A percentile compares a stretch with the other conserved stretches of the same genome.
These are phyloP conservation scores for Cercospora canescens DNA, from an alignment of 2,329 filamentous ascomycete genomes.

Conservation along the genomic window DNA sequence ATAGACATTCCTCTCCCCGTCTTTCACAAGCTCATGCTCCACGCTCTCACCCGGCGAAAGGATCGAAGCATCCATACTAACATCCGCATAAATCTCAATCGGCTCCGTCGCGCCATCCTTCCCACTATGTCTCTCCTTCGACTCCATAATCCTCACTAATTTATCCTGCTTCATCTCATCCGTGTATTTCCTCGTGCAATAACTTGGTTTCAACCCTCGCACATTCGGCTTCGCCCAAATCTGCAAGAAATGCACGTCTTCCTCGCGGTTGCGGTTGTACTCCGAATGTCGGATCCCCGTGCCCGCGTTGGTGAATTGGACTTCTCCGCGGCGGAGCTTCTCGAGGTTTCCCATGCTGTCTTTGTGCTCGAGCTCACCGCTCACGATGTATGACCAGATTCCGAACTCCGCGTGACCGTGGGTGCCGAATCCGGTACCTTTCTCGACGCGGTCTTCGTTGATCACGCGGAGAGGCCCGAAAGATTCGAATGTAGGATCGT, in stretches of 20 bases:
- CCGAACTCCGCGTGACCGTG: slow-evolving; percentile 85
- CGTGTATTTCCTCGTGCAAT: slow-evolving; percentile 71
- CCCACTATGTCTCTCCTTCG: slow-evolving; percentile 63
- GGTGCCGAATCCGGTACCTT: slow-evolving; percentile 76
- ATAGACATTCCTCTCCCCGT: slow-evolving; percentile 70
- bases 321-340: slow-evolving; percentile 77
- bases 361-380: slow-evolving; percentile 81
- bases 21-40: slow-evolving; percentile 69
- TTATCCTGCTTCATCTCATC: slow-evolving; percentile 71
- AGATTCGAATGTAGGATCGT: slow-evolving; percentile 64
- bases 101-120: slow-evolving; percentile 67
- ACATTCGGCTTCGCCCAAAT: slow-evolving; percentile 86
- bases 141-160: slow-evolving; percentile 76
- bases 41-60: slow-evolving; percentile 66
- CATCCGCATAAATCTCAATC: slow-evolving; percentile 81
- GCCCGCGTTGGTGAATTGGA: slow-evolving; percentile 89
- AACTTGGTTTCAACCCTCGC: slow-evolving; percentile 68
- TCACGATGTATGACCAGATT: slow-evolving; percentile 87
- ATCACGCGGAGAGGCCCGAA: slow-evolving; percentile 81
- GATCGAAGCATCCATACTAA: slow-evolving; percentile 78
- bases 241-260: slow-evolving; percentile 81
- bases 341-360: slow-evolving; percentile 73
- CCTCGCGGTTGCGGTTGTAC: slow-evolving; percentile 70
- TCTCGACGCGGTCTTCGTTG: slow-evolving; percentile 81
- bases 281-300: slow-evolving; percentile 79